Conservation (phyloP, 2,329 filamentous ascomycete genomes). For the Exophiala xenobiotica region DNA sequence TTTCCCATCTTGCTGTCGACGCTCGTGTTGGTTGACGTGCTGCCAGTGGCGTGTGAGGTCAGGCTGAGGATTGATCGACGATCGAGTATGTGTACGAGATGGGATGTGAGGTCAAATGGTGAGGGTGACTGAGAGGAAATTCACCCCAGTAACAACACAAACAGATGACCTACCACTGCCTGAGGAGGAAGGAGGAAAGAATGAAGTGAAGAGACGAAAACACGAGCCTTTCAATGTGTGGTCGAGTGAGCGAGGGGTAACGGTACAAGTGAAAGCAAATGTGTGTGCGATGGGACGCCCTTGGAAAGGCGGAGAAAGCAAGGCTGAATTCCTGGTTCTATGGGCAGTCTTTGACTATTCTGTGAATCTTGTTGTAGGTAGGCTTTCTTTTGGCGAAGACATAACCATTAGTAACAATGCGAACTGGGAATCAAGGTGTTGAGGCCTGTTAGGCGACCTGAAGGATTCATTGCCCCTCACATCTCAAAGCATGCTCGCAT, state of each 20-base stretch:
- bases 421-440: neutral
- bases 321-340: neutral
- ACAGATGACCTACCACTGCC: conserved; percentile 1
- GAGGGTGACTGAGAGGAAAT: neutral
- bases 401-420: neutral
- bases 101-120: too few relatives aligned
- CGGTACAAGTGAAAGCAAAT: neutral
- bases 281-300: neutral
- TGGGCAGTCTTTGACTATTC: neutral
- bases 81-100: too few relatives aligned
- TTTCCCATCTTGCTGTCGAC: conserved; percentile 15
- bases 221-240: neutral
- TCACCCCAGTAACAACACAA: neutral
- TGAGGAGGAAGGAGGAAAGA: neutral
- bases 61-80: too few relatives aligned
- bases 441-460: neutral
- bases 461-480: neutral
- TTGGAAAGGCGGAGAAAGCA: neutral
- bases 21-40: neutral
- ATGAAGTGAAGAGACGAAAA: neutral
- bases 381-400: neutral
- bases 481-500: neutral
- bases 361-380: neutral
- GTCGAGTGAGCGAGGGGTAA: neutral
- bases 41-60: neutral